A percentile compares a stretch with the other conserved stretches of the same genome.
Evolutionary conservation across 148 eudicot species (phyloP).

Genomic region (Rhododendron kiyosumense): DNA sequence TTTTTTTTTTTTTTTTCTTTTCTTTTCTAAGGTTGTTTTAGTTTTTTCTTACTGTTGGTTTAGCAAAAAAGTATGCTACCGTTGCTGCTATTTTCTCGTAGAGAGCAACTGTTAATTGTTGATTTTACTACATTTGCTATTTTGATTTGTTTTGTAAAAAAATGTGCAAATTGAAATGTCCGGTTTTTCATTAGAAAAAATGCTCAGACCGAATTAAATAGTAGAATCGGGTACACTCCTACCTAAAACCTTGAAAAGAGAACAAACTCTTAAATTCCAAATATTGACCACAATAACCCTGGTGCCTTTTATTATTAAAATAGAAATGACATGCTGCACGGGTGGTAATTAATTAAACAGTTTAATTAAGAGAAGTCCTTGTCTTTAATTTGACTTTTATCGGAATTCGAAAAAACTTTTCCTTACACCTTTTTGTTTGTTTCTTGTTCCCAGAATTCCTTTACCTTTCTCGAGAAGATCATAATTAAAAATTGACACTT

Average conservation of each 20-base stretch:
- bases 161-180: neutral
- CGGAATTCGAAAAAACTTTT: neutral
- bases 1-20: too few relatives aligned
- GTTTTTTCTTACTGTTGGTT: too few relatives aligned
- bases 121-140: too few relatives aligned
- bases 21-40: too few relatives aligned
- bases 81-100: too few relatives aligned
- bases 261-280: neutral
- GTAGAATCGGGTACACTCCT: neutral
- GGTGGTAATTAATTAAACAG: neutral
- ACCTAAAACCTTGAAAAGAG: neutral
- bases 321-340: neutral
- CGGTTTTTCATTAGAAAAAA: neutral
- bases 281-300: neutral
- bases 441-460: neutral
- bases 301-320: neutral
- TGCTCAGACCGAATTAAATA: too few relatives aligned
- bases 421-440: neutral
- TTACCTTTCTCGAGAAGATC: neutral
- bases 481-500: neutral
- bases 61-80: too few relatives aligned
- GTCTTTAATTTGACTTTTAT: neutral
- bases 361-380: neutral
- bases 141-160: too few relatives aligned
- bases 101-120: too few relatives aligned